Percentiles rank a stretch among this genome's conserved stretches.
Evolutionary conservation across 371 early-diverging fungal genomes (phyloP).

Genomic region (Apophysomyces variabilis): DNA sequence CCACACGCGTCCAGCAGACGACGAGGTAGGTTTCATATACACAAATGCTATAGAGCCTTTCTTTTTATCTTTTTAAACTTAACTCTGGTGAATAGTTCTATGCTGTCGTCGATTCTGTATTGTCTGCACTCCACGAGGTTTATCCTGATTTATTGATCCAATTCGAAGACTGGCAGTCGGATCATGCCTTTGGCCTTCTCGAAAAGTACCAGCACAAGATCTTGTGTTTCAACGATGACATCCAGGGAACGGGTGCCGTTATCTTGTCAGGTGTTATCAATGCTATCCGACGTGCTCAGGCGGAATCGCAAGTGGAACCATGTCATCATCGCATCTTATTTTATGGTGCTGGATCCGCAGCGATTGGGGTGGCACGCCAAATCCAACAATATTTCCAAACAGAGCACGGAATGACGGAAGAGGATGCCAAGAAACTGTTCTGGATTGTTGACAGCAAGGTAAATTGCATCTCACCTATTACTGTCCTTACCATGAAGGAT

Average conservation of each 20-base stretch:
- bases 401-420: constrained; percentile 69
- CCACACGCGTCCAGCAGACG: constrained; percentile 43
- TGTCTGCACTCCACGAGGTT: constrained; percentile 66
- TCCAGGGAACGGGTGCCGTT: constrained; percentile 87
- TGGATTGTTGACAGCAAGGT: constrained; percentile 88
- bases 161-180: constrained; percentile 94
- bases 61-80: background rate
- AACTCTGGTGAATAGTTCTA: constrained; percentile 60
- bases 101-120: constrained; percentile 77
- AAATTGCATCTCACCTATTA: background rate
- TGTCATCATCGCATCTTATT: constrained; percentile 85
- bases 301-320: constrained; percentile 60
- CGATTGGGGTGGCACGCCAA: constrained; percentile 89
- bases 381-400: constrained; percentile 77
- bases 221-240: constrained; percentile 78
- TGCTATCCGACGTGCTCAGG: constrained; percentile 68
- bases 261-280: constrained; percentile 91
- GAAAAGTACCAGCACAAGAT: constrained; percentile 69
- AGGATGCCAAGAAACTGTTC: constrained; percentile 76
- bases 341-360: constrained; percentile 89
- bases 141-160: constrained; percentile 86
- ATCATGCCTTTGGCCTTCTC: constrained; percentile 80
- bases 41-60: too few relatives aligned
- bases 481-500: background rate
- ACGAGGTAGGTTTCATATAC: constrained; percentile 41